phyloP scores from a whole-genome alignment of 805 yeast genomes.

The Cyberlindnera amylophila region DNA sequence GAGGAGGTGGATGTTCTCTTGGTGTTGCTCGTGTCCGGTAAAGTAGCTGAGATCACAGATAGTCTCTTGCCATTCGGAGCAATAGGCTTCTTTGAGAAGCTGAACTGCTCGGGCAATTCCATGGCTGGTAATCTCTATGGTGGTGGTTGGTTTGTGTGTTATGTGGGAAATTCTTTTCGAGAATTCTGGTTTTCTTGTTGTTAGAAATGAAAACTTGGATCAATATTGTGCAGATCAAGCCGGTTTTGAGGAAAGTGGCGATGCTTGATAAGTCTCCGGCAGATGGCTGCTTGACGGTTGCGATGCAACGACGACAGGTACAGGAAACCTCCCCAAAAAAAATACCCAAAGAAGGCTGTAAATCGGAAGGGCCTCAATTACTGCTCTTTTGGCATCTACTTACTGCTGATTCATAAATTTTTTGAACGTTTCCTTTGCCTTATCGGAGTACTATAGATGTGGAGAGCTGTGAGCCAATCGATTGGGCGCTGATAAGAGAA shows the following conservation, averaged over 20 bases:
- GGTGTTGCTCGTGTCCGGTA: slow-evolving; percentile 13
- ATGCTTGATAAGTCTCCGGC: too few relatives aligned
- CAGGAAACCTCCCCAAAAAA: too few relatives aligned
- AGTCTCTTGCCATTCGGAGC: slow-evolving; percentile 15
- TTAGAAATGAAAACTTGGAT: too few relatives aligned
- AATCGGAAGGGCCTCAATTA: too few relatives aligned
- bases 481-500: slow-evolving; percentile 12
- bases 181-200: too few relatives aligned
- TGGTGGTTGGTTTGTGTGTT: neutral
- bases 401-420: neutral
- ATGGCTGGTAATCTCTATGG: too few relatives aligned
- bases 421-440: neutral
- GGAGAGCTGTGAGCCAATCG: slow-evolving; percentile 4
- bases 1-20: slow-evolving; percentile 11
- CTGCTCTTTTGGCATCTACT: too few relatives aligned
- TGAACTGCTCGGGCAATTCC: slow-evolving; percentile 19
- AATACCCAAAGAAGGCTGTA: too few relatives aligned
- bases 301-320: too few relatives aligned
- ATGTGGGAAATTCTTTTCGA: neutral
- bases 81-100: slow-evolving; percentile 28
- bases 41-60: slow-evolving; percentile 23
- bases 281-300: slow-evolving; percentile 1
- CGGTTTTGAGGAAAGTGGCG: neutral
- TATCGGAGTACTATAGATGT: too few relatives aligned
- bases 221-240: neutral